Evolutionary conservation across 306 rosid species (phyloP).

Genomic region (Ziziphus jujuba): DNA sequence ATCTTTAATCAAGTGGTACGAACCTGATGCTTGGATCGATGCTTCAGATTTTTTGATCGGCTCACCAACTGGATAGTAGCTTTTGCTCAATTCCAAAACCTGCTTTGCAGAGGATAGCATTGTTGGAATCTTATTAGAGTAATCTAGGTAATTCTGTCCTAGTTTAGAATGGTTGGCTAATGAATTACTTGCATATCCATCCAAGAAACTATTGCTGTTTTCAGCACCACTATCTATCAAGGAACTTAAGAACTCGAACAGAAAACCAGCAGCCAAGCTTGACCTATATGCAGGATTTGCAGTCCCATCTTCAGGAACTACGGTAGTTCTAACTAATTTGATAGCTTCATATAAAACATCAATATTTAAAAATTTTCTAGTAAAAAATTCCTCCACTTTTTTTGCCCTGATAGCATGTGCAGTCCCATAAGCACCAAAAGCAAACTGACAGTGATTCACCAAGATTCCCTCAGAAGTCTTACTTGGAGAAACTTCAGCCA

Average conservation of each 20-base stretch:
- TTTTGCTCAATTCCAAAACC: conserved; percentile 42
- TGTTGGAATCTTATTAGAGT: conserved; percentile 22
- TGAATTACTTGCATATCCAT: conserved; percentile 14
- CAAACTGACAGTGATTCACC: conserved; percentile 55
- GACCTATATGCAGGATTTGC: conserved; percentile 51
- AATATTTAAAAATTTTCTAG: conserved; percentile 52
- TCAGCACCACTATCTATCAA: conserved; percentile 34
- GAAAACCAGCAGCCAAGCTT: conserved; percentile 77
- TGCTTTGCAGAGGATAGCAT: conserved; percentile 70
- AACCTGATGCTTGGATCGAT: conserved; percentile 85
- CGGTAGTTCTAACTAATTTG: conserved; percentile 41
- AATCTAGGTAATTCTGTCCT: conserved; percentile 26
- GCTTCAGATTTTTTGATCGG: conserved; percentile 69
- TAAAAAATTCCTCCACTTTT: conserved; percentile 57
- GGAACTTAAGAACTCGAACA: conserved; percentile 68
- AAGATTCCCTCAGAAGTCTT: conserved; percentile 40
- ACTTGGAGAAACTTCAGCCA: conserved; percentile 56
- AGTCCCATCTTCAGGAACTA: conserved; percentile 59
- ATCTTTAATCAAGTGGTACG: conserved; percentile 3
- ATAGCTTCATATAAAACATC: conserved; percentile 57
- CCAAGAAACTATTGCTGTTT: conserved; percentile 23
- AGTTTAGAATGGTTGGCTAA: conserved; percentile 19
- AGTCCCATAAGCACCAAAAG: conserved; percentile 73
- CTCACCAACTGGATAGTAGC: conserved; percentile 68
- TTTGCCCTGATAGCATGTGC: conserved; percentile 77